Percentiles rank a stretch among this genome's conserved stretches.
Evolutionary conservation across 441 rosid species (phyloP).

Genomic region (Erodium trifolium): DNA sequence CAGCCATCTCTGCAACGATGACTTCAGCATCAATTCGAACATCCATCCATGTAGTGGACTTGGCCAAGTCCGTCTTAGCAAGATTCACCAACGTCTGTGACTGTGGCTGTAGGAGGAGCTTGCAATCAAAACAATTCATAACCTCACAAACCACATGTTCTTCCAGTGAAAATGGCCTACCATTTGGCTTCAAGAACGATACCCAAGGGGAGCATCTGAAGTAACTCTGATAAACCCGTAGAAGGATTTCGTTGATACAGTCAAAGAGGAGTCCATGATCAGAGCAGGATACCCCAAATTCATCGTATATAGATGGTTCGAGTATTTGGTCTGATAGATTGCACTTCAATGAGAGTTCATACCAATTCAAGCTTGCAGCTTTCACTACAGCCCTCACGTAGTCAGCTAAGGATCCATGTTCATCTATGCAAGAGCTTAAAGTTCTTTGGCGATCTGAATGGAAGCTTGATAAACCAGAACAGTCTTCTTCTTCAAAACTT

Average conservation of each 20-base stretch:
- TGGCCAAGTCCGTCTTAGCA: conserved; percentile 37
- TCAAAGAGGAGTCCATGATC: conserved; percentile 41
- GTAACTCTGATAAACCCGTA: conserved; percentile 30
- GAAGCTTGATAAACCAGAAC: conserved; percentile 3
- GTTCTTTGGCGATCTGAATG: conserved; percentile 10
- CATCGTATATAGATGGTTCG: conserved; percentile 32
- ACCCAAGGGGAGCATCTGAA: conserved; percentile 34
- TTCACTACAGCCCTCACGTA: conserved; percentile 36
- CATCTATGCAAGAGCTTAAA: conserved; percentile 14
- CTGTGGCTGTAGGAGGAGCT: conserved; percentile 22
- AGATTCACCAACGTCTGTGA: conserved; percentile 37
- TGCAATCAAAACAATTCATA: conserved; percentile 46
- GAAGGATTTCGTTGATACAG: conserved; percentile 47
- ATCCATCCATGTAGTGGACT: conserved; percentile 45
- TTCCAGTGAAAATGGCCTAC: conserved; percentile 16
- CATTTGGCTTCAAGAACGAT: conserved; percentile 26
- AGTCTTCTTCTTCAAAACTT: conserved; percentile 24
- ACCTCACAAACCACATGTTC: conserved; percentile 34
- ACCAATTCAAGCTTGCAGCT: conserved; percentile 46
- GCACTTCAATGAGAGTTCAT: conserved; percentile 40
- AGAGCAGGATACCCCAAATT: conserved; percentile 16
- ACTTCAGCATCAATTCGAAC: conserved; percentile 40
- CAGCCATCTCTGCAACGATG: conserved; percentile 35
- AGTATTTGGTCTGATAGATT: conserved; percentile 32
- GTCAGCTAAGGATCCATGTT: conserved; percentile 28